phyloP scores from a whole-genome alignment of 176 grass and related monocot species.

The Avena sativa region DNA sequence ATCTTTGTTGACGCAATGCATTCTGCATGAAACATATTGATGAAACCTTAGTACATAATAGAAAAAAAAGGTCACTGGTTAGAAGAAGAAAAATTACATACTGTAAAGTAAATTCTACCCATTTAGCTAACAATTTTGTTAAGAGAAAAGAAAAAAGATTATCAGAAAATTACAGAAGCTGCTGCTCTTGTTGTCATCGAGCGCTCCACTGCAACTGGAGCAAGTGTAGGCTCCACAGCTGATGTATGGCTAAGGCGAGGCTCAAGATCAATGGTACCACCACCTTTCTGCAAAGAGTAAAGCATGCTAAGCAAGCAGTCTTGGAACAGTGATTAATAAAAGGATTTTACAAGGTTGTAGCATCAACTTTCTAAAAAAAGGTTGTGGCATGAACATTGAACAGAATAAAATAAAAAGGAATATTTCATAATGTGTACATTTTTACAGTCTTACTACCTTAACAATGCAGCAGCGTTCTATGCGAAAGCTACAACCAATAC shows the following conservation, averaged over 20 bases:
- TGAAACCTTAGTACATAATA: background rate
- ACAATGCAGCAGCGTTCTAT: slow-evolving; percentile 93
- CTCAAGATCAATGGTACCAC: slow-evolving; percentile 85
- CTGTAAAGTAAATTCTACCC: background rate
- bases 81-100: slow-evolving; percentile 25
- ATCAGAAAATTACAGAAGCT: slow-evolving; percentile 75
- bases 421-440: too few species aligned
- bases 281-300: slow-evolving; percentile 74
- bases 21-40: slow-evolving; percentile 63
- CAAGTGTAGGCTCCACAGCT: slow-evolving; percentile 93
- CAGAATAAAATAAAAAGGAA: too few species aligned
- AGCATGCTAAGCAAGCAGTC: slow-evolving; percentile 30
- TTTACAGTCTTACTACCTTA: slow-evolving; percentile 53
- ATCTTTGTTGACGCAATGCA: slow-evolving; percentile 93
- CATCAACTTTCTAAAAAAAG: background rate
- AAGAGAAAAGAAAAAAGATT: slow-evolving; percentile 18
- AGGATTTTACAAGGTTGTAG: slow-evolving; percentile 21
- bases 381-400: too few species aligned
- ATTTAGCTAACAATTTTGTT: background rate
- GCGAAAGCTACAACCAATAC: slow-evolving; percentile 92
- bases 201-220: slow-evolving; percentile 89
- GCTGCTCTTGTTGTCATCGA: slow-evolving; percentile 97
- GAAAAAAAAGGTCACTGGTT: background rate
- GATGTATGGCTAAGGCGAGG: slow-evolving; percentile 86
- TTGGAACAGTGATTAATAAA: slow-evolving; percentile 29